Evolutionary conservation across 2,329 filamentous ascomycete genomes (phyloP).

Genomic region (Cladosporium sp.): DNA sequence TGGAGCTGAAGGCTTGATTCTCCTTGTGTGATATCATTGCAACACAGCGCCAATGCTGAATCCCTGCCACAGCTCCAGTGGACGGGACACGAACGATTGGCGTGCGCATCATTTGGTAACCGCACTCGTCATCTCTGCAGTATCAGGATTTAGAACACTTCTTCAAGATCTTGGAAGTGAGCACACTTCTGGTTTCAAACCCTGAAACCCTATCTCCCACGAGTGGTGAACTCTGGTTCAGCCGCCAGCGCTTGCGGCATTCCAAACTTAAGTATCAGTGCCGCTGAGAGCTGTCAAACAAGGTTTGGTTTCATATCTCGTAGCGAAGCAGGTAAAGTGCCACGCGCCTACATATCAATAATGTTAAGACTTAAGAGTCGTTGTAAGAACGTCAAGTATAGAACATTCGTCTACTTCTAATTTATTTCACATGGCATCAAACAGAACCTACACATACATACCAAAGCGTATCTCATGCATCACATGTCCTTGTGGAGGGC

Average conservation of each 20-base stretch:
- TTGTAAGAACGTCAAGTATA: neutral
- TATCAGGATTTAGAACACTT: neutral
- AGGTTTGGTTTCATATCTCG: neutral
- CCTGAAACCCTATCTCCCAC: neutral
- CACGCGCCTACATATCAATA: neutral
- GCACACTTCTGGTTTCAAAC: neutral
- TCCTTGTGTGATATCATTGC: constrained; percentile 10
- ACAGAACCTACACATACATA: neutral
- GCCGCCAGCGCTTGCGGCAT: neutral
- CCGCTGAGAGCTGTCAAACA: neutral
- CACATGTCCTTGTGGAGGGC: neutral
- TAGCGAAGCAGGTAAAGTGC: neutral
- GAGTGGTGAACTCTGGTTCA: neutral
- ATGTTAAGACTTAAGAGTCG: neutral
- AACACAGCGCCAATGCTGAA: neutral
- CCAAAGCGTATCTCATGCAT: neutral
- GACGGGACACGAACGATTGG: constrained; percentile 9
- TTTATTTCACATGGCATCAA: neutral
- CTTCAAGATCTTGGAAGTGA: neutral
- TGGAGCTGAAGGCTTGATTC: constrained; percentile 4
- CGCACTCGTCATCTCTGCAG: neutral
- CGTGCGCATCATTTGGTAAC: neutral
- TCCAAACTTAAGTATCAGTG: neutral
- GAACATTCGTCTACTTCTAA: neutral
- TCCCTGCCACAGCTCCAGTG: neutral